Percentiles rank a stretch among this genome's conserved stretches.
Evolutionary conservation across 768 basidiomycete genomes (phyloP).

Genomic region (Boletellus emodensis): DNA sequence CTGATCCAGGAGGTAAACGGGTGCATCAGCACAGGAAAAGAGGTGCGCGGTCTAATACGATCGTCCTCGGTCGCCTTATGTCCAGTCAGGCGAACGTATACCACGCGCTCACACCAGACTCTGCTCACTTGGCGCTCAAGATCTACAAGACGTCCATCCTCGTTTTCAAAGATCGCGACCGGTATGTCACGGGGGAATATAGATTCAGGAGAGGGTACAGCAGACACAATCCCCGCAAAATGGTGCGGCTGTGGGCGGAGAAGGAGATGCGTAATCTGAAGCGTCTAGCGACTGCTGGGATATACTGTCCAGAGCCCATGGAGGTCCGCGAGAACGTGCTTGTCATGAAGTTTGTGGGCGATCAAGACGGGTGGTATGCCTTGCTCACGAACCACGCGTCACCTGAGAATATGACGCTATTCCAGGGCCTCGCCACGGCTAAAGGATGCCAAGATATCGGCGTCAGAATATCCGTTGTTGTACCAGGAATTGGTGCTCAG

Average conservation of each 20-base stretch:
- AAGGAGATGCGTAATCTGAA: slow-evolving; percentile 98
- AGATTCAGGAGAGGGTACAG: slow-evolving; percentile 91
- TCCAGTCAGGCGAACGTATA: slow-evolving; percentile 87
- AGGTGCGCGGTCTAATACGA: slow-evolving; percentile 46
- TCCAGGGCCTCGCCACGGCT: slow-evolving; percentile 86
- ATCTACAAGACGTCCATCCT: slow-evolving; percentile 99
- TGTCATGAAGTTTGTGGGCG: slow-evolving; percentile 91
- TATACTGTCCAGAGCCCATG: slow-evolving; percentile 82
- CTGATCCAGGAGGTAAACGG: slow-evolving; percentile 89
- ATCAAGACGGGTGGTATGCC: slow-evolving; percentile 73
- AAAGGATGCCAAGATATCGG: slow-evolving; percentile 75
- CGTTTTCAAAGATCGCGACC: slow-evolving; percentile 95
- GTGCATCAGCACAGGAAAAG: slow-evolving; percentile 97
- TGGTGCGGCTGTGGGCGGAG: slow-evolving; percentile 98
- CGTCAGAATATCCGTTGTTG: slow-evolving; percentile 49
- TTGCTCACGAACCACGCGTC: slow-evolving; percentile 3
- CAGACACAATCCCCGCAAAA: slow-evolving; percentile 91
- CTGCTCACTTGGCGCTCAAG: slow-evolving; percentile 80
- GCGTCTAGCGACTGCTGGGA: slow-evolving; percentile 75
- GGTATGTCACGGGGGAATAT: slow-evolving; percentile 93
- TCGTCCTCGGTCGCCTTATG: background rate
- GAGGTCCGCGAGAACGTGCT: slow-evolving; percentile 97
- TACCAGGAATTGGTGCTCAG: slow-evolving; percentile 79
- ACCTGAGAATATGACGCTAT: slow-evolving; percentile 1
- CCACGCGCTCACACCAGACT: slow-evolving; percentile 64